Evolutionary conservation across 805 yeast genomes (phyloP).

Genomic region (Lachancea thermotolerans): DNA sequence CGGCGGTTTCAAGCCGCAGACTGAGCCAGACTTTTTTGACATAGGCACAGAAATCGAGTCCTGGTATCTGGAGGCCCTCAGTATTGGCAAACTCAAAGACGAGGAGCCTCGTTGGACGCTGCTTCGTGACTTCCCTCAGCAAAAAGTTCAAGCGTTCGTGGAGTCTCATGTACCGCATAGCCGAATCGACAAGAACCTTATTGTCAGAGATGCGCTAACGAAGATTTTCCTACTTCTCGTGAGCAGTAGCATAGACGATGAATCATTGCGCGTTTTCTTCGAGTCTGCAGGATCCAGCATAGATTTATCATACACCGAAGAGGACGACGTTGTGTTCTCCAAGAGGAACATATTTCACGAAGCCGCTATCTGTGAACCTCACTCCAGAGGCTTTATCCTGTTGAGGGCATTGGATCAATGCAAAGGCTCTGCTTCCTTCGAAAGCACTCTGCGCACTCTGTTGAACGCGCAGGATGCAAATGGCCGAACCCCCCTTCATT

Average conservation of each 20-base stretch:
- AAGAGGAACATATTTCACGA: conserved; percentile 76
- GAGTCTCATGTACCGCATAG: conserved; percentile 11
- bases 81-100: conserved; percentile 28
- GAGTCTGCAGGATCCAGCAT: conserved; percentile 34
- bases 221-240: conserved; percentile 68
- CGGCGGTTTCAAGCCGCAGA: no score
- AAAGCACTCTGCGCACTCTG: conserved; percentile 21
- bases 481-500: conserved; percentile 81
- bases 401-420: conserved; percentile 18
- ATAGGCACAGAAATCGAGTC: conserved; percentile 26
- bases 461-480: conserved; percentile 48
- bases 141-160: conserved; percentile 21
- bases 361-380: conserved; percentile 33
- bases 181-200: conserved; percentile 16
- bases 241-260: conserved; percentile 49
- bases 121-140: conserved; percentile 19
- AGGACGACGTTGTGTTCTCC: conserved; percentile 46
- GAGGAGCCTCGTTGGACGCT: conserved; percentile 19
- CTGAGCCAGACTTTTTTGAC: conserved; percentile 10
- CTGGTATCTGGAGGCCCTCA: conserved; percentile 30
- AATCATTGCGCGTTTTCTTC: conserved; percentile 43
- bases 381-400: conserved; percentile 26
- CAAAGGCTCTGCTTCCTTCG: conserved; percentile 8
- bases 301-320: conserved; percentile 62
- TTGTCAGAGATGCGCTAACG: conserved; percentile 39